Percentiles rank a stretch among this genome's conserved stretches.
These are phyloP conservation scores for Cladophialophora yegresii DNA, from an alignment of 2,329 filamentous ascomycete species.

Conservation along the genomic window DNA sequence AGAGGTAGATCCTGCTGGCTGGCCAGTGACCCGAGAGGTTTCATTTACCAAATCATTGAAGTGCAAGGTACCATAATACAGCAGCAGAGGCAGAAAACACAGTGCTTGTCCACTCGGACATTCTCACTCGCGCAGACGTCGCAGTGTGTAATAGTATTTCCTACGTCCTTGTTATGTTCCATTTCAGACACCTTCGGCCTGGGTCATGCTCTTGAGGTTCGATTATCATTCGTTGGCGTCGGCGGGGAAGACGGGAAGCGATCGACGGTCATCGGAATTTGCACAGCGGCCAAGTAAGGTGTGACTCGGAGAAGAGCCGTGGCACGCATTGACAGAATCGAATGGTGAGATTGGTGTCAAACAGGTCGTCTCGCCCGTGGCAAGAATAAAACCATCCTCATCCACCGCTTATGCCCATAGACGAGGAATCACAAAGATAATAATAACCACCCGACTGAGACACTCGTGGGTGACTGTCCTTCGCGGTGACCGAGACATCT, in stretches of 20 bases:
- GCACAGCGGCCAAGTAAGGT: not conserved
- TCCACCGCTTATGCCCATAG: not conserved
- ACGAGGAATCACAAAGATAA: not conserved
- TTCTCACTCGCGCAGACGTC: not conserved
- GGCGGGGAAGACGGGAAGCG: slow-evolving; percentile 14
- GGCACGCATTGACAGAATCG: not conserved
- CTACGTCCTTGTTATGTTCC: not conserved
- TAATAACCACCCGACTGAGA: not conserved
- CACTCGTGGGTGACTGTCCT: not conserved
- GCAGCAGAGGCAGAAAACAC: not conserved
- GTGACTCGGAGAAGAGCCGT: slow-evolving; percentile 1
- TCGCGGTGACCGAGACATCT: slow-evolving; percentile 1
- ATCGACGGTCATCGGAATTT: slow-evolving; percentile 9
- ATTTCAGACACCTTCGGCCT: not conserved
- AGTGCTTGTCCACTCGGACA: not conserved
- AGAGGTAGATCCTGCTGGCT: slow-evolving; percentile 13
- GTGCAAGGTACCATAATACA: not conserved
- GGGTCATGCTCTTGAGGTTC: slow-evolving; percentile 1
- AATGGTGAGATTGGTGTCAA: not conserved
- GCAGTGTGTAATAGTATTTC: not conserved
- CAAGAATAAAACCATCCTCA: not conserved
- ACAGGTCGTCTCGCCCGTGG: not conserved
- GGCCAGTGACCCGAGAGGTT: slow-evolving; percentile 3
- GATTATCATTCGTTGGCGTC: slow-evolving; percentile 12
- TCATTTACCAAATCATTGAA: slow-evolving; percentile 1